These are phyloP conservation scores for Pseudoperonospora humuli DNA, from an alignment of 352 stramenopile species.

Conservation along the genomic window DNA sequence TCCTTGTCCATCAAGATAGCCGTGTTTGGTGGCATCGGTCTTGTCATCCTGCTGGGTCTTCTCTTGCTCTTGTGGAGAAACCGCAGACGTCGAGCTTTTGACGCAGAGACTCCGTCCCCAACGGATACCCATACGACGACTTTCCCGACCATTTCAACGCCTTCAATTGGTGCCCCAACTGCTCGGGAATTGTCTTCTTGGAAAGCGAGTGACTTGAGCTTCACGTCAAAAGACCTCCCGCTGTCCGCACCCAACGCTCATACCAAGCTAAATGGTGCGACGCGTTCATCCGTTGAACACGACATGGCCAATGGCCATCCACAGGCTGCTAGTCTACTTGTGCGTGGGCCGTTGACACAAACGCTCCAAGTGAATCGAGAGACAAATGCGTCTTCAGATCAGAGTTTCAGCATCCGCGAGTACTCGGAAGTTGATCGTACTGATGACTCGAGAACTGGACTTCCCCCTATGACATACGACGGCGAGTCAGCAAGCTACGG, in stretches of 20 bases:
- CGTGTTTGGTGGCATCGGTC: conserved; percentile 18
- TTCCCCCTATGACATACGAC: conserved; percentile 6
- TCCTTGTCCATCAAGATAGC: conserved; percentile 12
- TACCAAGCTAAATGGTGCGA: conserved; percentile 17
- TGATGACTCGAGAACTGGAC: conserved; percentile 14
- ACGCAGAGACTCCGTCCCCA: conserved; percentile 7
- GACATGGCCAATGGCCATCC: conserved; percentile 14
- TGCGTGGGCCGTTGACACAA: neutral
- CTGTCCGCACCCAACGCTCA: conserved; percentile 7
- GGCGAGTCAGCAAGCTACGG: conserved; percentile 16
- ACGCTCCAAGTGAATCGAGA: conserved; percentile 4
- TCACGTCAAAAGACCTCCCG: conserved; percentile 19
- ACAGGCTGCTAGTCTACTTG: conserved; percentile 13
- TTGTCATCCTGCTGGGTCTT: conserved; percentile 18
- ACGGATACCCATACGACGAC: conserved; percentile 4
- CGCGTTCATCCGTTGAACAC: conserved; percentile 19
- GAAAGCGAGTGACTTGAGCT: conserved; percentile 20
- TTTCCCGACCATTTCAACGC: conserved; percentile 7
- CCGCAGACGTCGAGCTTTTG: conserved; percentile 2
- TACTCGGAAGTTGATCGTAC: conserved; percentile 15
- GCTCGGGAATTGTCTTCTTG: conserved; percentile 11
- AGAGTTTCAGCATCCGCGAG: conserved; percentile 21
- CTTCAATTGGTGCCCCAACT: conserved; percentile 3
- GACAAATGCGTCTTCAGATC: conserved; percentile 19
- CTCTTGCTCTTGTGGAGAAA: conserved; percentile 22